phyloP scores from a whole-genome alignment of 2,329 filamentous ascomycete species.

The Aspergillus spinulosporus region DNA sequence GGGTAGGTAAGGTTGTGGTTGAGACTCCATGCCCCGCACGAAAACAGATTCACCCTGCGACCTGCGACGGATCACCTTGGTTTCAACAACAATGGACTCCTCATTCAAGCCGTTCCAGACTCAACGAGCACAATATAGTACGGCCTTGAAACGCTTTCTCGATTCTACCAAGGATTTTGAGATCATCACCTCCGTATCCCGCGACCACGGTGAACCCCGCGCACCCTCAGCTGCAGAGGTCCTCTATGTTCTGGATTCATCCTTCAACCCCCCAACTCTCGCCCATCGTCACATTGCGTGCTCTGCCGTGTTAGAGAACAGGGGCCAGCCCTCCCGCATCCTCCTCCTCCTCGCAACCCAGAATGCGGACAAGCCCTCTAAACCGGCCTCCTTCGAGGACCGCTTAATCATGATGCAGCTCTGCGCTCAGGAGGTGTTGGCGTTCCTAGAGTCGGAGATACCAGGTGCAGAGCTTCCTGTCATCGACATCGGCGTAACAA shows the following conservation, averaged over 20 bases:
- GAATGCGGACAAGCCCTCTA: constrained; percentile 64
- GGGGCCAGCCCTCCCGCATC: constrained; percentile 42
- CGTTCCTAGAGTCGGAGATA: constrained; percentile 25
- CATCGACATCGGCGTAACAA: constrained; percentile 51
- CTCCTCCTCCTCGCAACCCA: constrained; percentile 63
- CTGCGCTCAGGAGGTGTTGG: constrained; percentile 47
- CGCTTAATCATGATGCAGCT: constrained; percentile 52
- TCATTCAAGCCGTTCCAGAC: constrained; percentile 23
- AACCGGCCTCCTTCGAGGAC: constrained; percentile 51
- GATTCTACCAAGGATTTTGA: constrained; percentile 41
- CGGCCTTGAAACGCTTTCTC: constrained; percentile 47
- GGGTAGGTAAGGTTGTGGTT: not conserved
- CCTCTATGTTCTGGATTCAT: constrained; percentile 66
- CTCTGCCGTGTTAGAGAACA: constrained; percentile 50
- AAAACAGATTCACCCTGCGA: not conserved
- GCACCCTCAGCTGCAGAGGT: constrained; percentile 22
- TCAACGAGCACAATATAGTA: constrained; percentile 41
- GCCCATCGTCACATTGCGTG: constrained; percentile 59
- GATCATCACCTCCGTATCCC: constrained; percentile 30
- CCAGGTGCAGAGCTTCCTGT: constrained; percentile 27
- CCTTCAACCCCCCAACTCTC: constrained; percentile 64
- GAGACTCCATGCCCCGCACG: constrained; percentile 1
- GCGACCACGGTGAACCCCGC: constrained; percentile 3
- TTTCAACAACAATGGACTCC: constrained; percentile 14
- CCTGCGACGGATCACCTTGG: not conserved